These are phyloP conservation scores for Coprinopsis marcescibilis DNA, from an alignment of 768 basidiomycete genomes.

Conservation along the genomic window DNA sequence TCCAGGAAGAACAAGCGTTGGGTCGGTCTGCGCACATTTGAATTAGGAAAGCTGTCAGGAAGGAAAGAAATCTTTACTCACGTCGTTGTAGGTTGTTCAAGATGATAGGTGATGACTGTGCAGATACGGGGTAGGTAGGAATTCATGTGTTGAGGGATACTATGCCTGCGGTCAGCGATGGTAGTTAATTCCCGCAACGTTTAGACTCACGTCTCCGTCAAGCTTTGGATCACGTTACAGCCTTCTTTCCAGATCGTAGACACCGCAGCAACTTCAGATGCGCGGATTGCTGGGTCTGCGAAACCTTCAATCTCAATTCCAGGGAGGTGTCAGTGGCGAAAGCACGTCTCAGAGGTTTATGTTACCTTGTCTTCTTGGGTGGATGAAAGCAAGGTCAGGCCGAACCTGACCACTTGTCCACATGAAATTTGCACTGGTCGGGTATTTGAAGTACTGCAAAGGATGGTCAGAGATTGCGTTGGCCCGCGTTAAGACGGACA, in stretches of 20 bases:
- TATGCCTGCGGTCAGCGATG: conserved; percentile 34
- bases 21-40: conserved; percentile 18
- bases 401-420: conserved; percentile 54
- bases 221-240: conserved; percentile 42
- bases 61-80: conserved; percentile 28
- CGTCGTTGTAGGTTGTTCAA: conserved; percentile 52
- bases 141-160: conserved; percentile 43
- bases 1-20: conserved; percentile 40
- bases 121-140: conserved; percentile 52
- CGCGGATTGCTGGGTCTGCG: conserved; percentile 44
- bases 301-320: conserved; percentile 38
- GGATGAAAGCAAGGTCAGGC: conserved; percentile 43
- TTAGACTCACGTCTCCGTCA: conserved; percentile 43
- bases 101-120: conserved; percentile 47
- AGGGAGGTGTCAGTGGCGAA: too few relatives aligned
- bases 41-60: not conserved
- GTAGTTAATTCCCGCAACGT: not conserved
- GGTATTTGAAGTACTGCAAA: conserved; percentile 44
- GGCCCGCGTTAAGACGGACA: not conserved
- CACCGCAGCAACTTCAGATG: conserved; percentile 48
- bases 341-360: too few relatives aligned
- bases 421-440: conserved; percentile 67
- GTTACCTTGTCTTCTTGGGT: conserved; percentile 44
- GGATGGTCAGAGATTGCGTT: conserved; percentile 3
- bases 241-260: conserved; percentile 49